phyloP scores from a whole-genome alignment of 2,329 filamentous ascomycete species.

The Xylariaceae sp. region DNA sequence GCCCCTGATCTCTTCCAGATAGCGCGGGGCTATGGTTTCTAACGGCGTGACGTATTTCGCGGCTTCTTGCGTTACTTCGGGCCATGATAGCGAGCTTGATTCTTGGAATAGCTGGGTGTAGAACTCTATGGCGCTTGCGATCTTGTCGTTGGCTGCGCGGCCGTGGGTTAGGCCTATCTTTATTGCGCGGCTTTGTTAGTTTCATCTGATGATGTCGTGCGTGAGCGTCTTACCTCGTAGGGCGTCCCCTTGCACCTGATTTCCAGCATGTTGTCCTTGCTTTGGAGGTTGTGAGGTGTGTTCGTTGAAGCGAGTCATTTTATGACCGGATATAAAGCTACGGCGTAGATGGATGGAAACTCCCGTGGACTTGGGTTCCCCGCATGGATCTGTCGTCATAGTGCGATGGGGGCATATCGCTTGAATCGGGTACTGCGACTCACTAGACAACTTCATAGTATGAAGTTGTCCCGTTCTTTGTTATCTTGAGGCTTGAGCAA shows the following conservation, averaged over 20 bases:
- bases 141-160: conserved; percentile 28
- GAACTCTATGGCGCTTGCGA: conserved; percentile 35
- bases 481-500: no score
- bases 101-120: conserved; percentile 36
- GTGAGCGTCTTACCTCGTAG: conserved; percentile 5
- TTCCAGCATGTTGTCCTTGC: conserved; percentile 15
- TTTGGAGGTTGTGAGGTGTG: no score
- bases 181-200: conserved; percentile 7
- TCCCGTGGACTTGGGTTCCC: no score
- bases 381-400: no score
- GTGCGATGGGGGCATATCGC: no score
- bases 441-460: no score
- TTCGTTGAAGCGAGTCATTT: no score
- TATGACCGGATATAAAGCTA: no score
- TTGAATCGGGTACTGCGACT: no score
- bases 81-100: conserved; percentile 35
- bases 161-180: conserved; percentile 39
- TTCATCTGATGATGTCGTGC: neutral
- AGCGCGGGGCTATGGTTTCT: conserved; percentile 33
- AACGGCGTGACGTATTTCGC: conserved; percentile 45
- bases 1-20: conserved; percentile 46
- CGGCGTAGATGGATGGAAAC: no score
- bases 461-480: no score
- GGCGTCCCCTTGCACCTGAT: conserved; percentile 19
- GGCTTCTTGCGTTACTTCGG: conserved; percentile 35